Percentiles rank a stretch among this genome's conserved stretches.
Conservation (phyloP, 2,329 filamentous ascomycete species). For the Triangularia setosa region DNA sequence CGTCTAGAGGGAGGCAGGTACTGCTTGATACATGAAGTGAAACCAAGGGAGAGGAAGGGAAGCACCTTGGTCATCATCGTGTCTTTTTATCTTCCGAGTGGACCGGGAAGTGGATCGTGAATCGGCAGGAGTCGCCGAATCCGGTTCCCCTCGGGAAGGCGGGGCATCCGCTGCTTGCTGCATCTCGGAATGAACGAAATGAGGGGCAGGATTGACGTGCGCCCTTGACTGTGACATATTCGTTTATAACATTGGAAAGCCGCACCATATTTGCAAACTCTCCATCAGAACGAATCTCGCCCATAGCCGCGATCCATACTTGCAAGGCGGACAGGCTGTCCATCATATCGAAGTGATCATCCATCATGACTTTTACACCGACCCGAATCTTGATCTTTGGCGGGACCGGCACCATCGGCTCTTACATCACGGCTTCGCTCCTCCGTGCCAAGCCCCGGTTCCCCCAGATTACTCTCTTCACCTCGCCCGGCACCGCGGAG, state of each 20-base stretch:
- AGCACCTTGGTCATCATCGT: not conserved
- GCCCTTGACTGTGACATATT: not conserved
- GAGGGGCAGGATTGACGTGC: constrained; percentile 14
- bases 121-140: not conserved
- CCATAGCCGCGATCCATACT: not conserved
- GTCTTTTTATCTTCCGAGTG: not conserved
- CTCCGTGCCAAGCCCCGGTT: constrained; percentile 34
- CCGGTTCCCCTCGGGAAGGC: constrained; percentile 3
- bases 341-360: not conserved
- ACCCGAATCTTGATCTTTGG: constrained; percentile 36
- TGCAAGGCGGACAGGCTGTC: not conserved
- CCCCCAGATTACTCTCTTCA: constrained; percentile 36
- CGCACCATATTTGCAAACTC: not conserved
- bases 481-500: constrained; percentile 45
- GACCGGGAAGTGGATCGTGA: not conserved
- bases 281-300: not conserved
- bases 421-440: constrained; percentile 39
- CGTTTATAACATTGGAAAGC: not conserved
- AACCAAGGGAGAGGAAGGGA: not conserved
- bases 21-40: not conserved
- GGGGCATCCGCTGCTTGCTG: constrained; percentile 1
- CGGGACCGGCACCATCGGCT: constrained; percentile 40
- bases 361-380: constrained; percentile 10
- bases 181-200: constrained; percentile 6
- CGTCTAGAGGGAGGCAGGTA: not conserved